Evolutionary conservation across 2,329 filamentous ascomycete genomes (phyloP).

Genomic region (Botrytis elliptica): DNA sequence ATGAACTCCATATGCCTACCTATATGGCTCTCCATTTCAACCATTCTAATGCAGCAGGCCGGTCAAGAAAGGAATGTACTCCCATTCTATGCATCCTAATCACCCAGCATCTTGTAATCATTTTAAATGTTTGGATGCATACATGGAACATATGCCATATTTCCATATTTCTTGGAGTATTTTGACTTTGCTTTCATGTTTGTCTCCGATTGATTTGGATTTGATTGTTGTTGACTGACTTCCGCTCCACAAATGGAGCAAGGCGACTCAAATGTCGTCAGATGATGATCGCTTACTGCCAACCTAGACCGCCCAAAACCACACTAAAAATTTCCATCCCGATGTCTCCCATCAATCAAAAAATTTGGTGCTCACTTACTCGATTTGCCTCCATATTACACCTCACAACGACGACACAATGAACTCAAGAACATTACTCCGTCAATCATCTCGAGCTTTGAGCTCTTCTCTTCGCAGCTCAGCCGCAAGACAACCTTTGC

Average conservation of each 20-base stretch:
- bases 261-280: conserved; percentile 8
- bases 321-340: conserved; percentile 23
- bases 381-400: conserved; percentile 12
- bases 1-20: background rate
- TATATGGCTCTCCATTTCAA: background rate
- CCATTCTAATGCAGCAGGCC: background rate
- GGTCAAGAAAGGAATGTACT: background rate
- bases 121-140: background rate
- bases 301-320: conserved; percentile 5
- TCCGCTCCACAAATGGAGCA: background rate
- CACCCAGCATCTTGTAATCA: too few relatives aligned
- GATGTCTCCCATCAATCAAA: conserved; percentile 24
- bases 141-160: background rate
- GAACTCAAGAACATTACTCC: conserved; percentile 51
- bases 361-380: conserved; percentile 4
- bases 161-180: background rate
- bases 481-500: conserved; percentile 29
- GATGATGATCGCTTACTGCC: conserved; percentile 4
- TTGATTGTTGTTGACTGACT: background rate
- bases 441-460: conserved; percentile 46
- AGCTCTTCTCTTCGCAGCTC: conserved; percentile 37
- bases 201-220: background rate
- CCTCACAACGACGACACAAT: conserved; percentile 39
- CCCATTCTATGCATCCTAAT: too few relatives aligned
- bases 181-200: background rate